Conservation (phyloP, 352 stramenopile genomes). For the Phytophthora agathidicida region DNA sequence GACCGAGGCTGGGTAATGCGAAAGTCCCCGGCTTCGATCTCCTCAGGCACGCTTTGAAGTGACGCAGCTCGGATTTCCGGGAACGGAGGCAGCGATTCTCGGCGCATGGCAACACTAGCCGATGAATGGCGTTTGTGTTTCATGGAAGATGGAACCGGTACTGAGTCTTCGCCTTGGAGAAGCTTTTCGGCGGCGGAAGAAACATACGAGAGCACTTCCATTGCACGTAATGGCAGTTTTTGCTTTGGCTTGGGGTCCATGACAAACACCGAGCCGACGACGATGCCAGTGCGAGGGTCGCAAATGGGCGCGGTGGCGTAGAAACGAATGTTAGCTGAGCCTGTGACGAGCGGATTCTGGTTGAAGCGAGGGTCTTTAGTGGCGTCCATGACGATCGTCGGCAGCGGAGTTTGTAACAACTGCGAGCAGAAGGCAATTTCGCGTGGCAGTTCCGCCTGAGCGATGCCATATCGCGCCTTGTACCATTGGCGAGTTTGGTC, state of each 20-base stretch:
- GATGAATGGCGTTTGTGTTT: constrained; percentile 36
- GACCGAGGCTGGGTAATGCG: constrained; percentile 24
- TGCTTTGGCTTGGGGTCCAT: constrained; percentile 72
- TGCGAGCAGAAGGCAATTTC: constrained; percentile 74
- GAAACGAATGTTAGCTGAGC: constrained; percentile 91
- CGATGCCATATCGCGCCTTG: constrained; percentile 74
- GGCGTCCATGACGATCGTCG: constrained; percentile 86
- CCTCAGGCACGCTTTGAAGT: constrained; percentile 49
- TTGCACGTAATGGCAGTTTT: constrained; percentile 48
- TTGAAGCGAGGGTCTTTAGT: constrained; percentile 85
- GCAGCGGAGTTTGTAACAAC: constrained; percentile 44
- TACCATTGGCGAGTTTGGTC: constrained; percentile 69
- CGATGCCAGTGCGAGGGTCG: constrained; percentile 53
- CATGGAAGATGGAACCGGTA: constrained; percentile 6
- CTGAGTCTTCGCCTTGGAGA: constrained; percentile 34
- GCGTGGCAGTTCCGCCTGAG: constrained; percentile 60
- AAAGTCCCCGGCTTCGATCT: constrained; percentile 52
- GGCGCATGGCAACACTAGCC: constrained; percentile 13
- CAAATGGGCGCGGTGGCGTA: constrained; percentile 88
- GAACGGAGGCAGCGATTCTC: constrained; percentile 27
- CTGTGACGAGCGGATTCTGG: constrained; percentile 88
- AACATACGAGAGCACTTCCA: constrained; percentile 76
- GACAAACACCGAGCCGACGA: constrained; percentile 84
- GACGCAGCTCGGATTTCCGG: constrained; percentile 40
- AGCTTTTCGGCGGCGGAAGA: constrained; percentile 61